A percentile compares a stretch with the other conserved stretches of the same genome.
Evolutionary conservation across 2,329 filamentous ascomycete species (phyloP).

Genomic region (Grosmannia penicillata): DNA sequence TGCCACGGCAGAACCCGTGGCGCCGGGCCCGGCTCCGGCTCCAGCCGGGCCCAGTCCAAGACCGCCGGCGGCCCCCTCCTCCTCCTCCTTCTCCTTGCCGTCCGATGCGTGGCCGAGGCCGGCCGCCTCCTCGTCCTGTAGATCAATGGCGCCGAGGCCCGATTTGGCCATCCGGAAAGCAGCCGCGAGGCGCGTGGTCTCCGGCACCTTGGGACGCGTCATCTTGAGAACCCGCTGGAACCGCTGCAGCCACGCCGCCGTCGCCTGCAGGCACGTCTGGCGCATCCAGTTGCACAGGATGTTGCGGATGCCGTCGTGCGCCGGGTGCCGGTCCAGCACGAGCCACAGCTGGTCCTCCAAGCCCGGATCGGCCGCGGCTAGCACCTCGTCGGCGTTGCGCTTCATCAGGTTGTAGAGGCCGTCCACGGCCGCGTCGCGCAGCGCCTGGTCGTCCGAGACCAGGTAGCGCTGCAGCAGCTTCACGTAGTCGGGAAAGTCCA

Average conservation of each 20-base stretch:
- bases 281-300: conserved; percentile 88
- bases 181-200: conserved; percentile 23
- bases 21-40: conserved; percentile 14
- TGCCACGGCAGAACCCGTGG: conserved; percentile 3
- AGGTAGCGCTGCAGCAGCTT: conserved; percentile 66
- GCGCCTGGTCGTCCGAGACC: conserved; percentile 48
- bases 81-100: conserved; percentile 32
- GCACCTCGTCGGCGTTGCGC: conserved; percentile 69
- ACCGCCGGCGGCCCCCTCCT: background rate
- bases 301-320: conserved; percentile 67
- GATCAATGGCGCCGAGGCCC: conserved; percentile 44
- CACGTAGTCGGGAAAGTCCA: conserved; percentile 76
- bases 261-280: conserved; percentile 71
- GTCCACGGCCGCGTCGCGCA: conserved; percentile 71
- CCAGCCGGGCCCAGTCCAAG: background rate
- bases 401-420: conserved; percentile 94
- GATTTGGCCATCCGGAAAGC: conserved; percentile 11
- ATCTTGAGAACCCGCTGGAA: conserved; percentile 84
- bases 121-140: conserved; percentile 92
- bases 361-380: conserved; percentile 57
- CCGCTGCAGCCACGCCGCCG: conserved; percentile 71
- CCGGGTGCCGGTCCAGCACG: conserved; percentile 61
- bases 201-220: conserved; percentile 54
- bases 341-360: conserved; percentile 91
- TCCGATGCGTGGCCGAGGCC: conserved; percentile 59